Percentiles rank a stretch among this genome's conserved stretches.
Conservation (phyloP, 192 early-diverging fungal species). For the Gryganskiella cystojenkinii region DNA sequence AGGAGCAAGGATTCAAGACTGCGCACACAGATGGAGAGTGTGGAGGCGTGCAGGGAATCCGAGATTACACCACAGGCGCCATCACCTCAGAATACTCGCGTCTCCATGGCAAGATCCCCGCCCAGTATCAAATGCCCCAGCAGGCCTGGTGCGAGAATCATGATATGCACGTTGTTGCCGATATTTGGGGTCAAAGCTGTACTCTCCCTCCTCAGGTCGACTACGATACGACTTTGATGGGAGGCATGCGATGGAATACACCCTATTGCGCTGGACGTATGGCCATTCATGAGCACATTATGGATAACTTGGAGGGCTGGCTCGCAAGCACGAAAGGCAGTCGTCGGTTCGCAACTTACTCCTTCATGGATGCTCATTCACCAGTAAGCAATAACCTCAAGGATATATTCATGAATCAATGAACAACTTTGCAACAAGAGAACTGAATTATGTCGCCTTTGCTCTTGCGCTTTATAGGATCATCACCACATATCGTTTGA, state of each 20-base stretch:
- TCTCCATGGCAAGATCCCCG: constrained; percentile 18
- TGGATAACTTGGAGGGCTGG: constrained; percentile 50
- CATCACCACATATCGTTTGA: constrained; percentile 50
- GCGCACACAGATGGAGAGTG: constrained; percentile 53
- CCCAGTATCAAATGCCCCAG: constrained; percentile 45
- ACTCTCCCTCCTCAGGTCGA: constrained; percentile 12
- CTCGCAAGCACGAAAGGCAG: constrained; percentile 26
- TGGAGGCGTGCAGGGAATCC: constrained; percentile 36
- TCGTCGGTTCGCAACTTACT: constrained; percentile 40
- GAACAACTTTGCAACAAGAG: no score
- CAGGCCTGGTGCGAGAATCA: constrained; percentile 42
- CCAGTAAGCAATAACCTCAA: constrained; percentile 24
- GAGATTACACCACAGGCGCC: constrained; percentile 30
- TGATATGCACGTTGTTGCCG: constrained; percentile 30
- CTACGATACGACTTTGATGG: constrained; percentile 37
- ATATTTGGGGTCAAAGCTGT: constrained; percentile 41
- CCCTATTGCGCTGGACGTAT: constrained; percentile 51
- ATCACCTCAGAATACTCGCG: constrained; percentile 35
- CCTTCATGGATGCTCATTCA: constrained; percentile 51
- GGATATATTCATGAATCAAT: background rate
- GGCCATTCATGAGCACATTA: constrained; percentile 43
- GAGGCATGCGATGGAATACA: constrained; percentile 45
- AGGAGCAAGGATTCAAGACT: constrained; percentile 48
- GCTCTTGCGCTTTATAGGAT: constrained; percentile 7
- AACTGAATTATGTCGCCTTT: background rate